Evolutionary conservation across 2,329 filamentous ascomycete genomes (phyloP).

Genomic region (Fusarium napiforme): DNA sequence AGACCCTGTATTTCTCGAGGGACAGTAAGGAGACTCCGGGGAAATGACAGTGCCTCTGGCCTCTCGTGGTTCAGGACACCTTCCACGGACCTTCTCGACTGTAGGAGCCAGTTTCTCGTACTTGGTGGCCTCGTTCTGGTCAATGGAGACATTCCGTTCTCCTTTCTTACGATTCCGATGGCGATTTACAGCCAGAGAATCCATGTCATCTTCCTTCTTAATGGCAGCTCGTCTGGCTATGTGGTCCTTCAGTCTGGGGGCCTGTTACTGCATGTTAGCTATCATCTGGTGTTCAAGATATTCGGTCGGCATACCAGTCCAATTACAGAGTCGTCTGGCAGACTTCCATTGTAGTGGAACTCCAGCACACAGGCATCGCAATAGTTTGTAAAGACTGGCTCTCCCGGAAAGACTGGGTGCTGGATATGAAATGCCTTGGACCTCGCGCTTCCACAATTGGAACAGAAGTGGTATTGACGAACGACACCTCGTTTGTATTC

Average conservation of each 20-base stretch:
- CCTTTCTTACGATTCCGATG: not conserved
- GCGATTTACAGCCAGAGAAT: slow-evolving; percentile 21
- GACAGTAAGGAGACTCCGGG: slow-evolving; percentile 25
- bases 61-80: slow-evolving; percentile 4
- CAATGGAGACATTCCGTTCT: not conserved
- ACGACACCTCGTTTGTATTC: slow-evolving; percentile 37
- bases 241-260: not conserved
- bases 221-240: not conserved
- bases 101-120: not conserved
- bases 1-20: slow-evolving; percentile 42
- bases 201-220: slow-evolving; percentile 19
- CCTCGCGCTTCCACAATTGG: slow-evolving; percentile 53
- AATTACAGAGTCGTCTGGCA: slow-evolving; percentile 44
- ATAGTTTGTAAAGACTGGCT: slow-evolving; percentile 48
- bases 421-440: slow-evolving; percentile 52
- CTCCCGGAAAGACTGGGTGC: slow-evolving; percentile 39
- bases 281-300: not conserved
- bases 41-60: not conserved
- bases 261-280: slow-evolving; percentile 18
- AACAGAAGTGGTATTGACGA: slow-evolving; percentile 55
- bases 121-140: not conserved
- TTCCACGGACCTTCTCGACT: not conserved
- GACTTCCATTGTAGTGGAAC: slow-evolving; percentile 36
- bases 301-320: slow-evolving; percentile 38
- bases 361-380: slow-evolving; percentile 46